Evolutionary conservation across 306 rosid species (phyloP).

Genomic region (cucumber (Cucumis sativus)): Cucumber_9930_V3 NC_026658.2:15146001-15146500

Average conservation of each 20-base stretch:
- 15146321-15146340: no score
- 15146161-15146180: conserved; percentile 4
- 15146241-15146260: no score
- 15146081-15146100: background rate
- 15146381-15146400: no score
- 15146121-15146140: background rate
- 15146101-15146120: background rate
- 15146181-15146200: conserved; percentile 5
- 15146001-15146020: background rate
- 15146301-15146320: no score
- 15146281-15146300: no score
- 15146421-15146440: no score
- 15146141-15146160: conserved; percentile 2
- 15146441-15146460: no score
- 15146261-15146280: no score
- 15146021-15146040: background rate
- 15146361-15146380: no score
- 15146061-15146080: conserved; percentile 1
- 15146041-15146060: background rate
- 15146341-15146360: no score
- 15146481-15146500: background rate
- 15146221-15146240: background rate
- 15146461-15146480: background rate
- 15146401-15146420: no score
- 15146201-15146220: no score